These are phyloP conservation scores for Galium porrigens DNA, from an alignment of 305 asterid species.

Conservation along the genomic window DNA sequence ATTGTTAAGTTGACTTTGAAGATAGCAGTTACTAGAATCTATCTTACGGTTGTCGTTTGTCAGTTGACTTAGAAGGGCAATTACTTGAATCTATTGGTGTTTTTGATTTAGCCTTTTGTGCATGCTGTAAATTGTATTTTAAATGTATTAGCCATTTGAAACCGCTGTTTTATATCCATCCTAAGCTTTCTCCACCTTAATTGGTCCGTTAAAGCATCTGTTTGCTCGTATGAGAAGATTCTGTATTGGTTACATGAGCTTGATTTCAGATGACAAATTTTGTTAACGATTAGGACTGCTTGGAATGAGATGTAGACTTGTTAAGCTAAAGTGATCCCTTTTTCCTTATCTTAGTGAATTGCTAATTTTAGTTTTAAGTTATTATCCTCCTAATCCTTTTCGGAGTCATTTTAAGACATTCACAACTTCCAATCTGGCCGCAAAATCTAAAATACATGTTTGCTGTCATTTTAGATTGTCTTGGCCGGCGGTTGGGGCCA, in stretches of 20 bases:
- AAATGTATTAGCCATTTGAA: neutral
- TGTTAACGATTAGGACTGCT: neutral
- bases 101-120: neutral
- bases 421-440: neutral
- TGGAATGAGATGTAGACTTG: neutral
- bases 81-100: neutral
- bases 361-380: neutral
- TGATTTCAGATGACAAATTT: neutral
- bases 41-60: neutral
- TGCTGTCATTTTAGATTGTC: constrained; percentile 51
- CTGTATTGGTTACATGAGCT: neutral
- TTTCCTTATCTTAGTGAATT: neutral
- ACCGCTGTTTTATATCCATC: neutral
- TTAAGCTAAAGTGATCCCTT: neutral
- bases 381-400: neutral
- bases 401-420: neutral
- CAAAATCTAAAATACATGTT: constrained; percentile 2
- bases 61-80: neutral
- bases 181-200: neutral
- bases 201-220: constrained; percentile 1
- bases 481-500: constrained; percentile 93
- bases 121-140: neutral
- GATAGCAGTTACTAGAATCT: neutral
- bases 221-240: neutral
- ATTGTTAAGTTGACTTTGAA: constrained; percentile 2